Evolutionary conservation across 495 filamentous ascomycete genomes (phyloP).

Genomic region (Penicillium mononematosum): DNA sequence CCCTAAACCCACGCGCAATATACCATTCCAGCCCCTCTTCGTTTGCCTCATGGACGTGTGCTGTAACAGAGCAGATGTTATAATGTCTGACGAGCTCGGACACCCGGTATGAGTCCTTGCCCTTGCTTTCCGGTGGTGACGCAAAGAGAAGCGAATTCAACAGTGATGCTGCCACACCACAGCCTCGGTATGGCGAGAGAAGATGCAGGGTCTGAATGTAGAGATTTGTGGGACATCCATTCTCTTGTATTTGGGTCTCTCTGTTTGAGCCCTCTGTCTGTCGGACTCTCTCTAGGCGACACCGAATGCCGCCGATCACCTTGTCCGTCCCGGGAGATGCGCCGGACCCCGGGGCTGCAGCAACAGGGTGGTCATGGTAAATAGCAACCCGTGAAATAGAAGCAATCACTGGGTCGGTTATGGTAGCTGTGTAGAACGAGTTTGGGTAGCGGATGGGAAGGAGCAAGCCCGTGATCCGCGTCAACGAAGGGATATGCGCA

Average conservation of each 20-base stretch:
- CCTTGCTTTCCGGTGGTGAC: conserved; percentile 26
- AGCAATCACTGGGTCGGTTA: conserved; percentile 63
- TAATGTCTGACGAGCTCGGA: conserved; percentile 53
- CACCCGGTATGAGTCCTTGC: conserved; percentile 23
- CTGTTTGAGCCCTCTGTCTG: not conserved
- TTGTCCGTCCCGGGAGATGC: conserved; percentile 45
- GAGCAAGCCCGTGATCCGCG: conserved; percentile 77
- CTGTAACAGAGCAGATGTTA: conserved; percentile 60
- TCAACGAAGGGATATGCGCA: conserved; percentile 68
- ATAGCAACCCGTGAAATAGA: conserved; percentile 77
- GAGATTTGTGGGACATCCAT: conserved; percentile 46
- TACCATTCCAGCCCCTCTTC: conserved; percentile 88
- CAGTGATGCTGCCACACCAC: conserved; percentile 75
- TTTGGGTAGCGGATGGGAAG: conserved; percentile 86
- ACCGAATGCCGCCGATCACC: conserved; percentile 80
- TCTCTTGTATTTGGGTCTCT: not conserved
- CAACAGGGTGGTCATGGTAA: conserved; percentile 54
- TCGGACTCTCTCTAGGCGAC: conserved; percentile 61
- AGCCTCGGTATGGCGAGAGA: conserved; percentile 75
- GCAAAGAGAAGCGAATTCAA: conserved; percentile 58
- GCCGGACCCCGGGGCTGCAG: conserved; percentile 35
- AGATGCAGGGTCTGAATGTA: conserved; percentile 88
- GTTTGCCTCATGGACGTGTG: conserved; percentile 95
- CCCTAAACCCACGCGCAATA: conserved; percentile 69
- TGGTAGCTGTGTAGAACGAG: conserved; percentile 76